Base-by-base conservation (phyloP, 2,329 filamentous ascomycete species). In the Alternaria burnsii region DNA sequence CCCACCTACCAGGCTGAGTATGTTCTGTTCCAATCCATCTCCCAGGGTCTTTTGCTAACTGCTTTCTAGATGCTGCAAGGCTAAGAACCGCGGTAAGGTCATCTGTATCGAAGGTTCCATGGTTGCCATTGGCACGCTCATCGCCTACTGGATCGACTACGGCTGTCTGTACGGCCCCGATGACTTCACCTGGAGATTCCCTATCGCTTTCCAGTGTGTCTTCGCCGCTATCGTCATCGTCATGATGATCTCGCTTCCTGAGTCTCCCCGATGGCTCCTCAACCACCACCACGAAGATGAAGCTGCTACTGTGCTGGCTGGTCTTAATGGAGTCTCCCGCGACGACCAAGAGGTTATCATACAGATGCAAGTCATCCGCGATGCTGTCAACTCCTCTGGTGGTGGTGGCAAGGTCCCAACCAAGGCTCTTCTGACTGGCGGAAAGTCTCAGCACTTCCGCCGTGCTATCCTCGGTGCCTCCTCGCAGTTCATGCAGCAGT, bases 391-490 rank as follows among this genome's bases (percentile, higher is more conserved):
- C 26, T 72, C 72, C 20, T 70, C 76, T 50, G 77, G 78, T 38
- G 74, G 73, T 55, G 69, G 71, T 36, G 75, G 76, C 20, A 75
- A 78, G 63, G 72, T 72, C 51, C 64, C 66, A 6, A 78, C 74
- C 55, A 78, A 77, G 50, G 82, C 67, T 82, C 85, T 11, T 79
- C 88, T 88, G 66, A 88, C 86, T 3, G 81, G 82, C 55, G 87
- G 87, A 65, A 87, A 86, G 78, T 87, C 86, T 0, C 87, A 89
- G 77, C 86, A 89, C 70, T 84, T 89, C 77, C 84, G 87, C 16
- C 83, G 88, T 46, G 86, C 88, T 80, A 59, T 88, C 36, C 81
- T 89, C 8, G 87, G 87, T 14, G 81, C 85, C 2, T 83, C 81
- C n/a, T 83, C 82, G 5, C 87, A 89, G 74, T 80, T 89, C 43